A percentile compares a stretch with the other conserved stretches of the same genome.
These are phyloP conservation scores for Xerocomus nothofagi DNA, from an alignment of 1,284 basidiomycete species.

Conservation along the genomic window DNA sequence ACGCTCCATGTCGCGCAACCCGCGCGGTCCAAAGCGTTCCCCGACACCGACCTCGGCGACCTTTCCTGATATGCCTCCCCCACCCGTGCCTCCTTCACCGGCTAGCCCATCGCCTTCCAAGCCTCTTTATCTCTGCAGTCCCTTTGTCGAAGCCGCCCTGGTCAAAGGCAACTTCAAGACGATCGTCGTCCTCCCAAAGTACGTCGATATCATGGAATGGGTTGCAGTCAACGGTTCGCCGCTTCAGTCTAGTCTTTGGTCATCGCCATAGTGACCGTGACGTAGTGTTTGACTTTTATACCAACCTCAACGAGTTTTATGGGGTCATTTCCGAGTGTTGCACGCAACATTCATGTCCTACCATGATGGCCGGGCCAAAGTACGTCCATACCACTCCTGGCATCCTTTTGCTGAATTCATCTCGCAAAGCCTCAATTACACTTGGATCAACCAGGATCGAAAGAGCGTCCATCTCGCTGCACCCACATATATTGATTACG, in stretches of 20 bases:
- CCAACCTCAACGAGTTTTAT: slow-evolving; percentile 97
- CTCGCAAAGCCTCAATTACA: slow-evolving; percentile 81
- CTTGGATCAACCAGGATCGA: slow-evolving; percentile 96
- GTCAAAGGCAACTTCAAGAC: slow-evolving; percentile 99
- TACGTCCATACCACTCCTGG: slow-evolving; percentile 43
- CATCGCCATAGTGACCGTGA: background rate
- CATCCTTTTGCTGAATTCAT: background rate
- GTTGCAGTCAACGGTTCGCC: slow-evolving; percentile 88
- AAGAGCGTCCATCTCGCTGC: slow-evolving; percentile 93
- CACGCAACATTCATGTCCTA: slow-evolving; percentile 85
- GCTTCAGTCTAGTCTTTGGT: background rate
- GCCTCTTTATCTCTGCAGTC: slow-evolving; percentile 89
- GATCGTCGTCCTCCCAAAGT: slow-evolving; percentile 96
- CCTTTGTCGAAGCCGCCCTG: slow-evolving; percentile 94
- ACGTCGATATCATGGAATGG: slow-evolving; percentile 98
- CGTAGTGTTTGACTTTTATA: slow-evolving; percentile 92
- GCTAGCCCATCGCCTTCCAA: slow-evolving; percentile 43
- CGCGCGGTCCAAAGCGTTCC: slow-evolving; percentile 62
- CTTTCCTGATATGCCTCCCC: slow-evolving; percentile 47
- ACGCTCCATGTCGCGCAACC: slow-evolving; percentile 68
- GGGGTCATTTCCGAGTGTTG: slow-evolving; percentile 95
- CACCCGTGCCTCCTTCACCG: slow-evolving; percentile 44
- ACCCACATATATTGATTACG: slow-evolving; percentile 97
- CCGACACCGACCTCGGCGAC: slow-evolving; percentile 70
- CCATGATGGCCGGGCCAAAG: slow-evolving; percentile 92